Conservation (phyloP, 441 rosid species). For the Raphanus hybrid region DNA sequence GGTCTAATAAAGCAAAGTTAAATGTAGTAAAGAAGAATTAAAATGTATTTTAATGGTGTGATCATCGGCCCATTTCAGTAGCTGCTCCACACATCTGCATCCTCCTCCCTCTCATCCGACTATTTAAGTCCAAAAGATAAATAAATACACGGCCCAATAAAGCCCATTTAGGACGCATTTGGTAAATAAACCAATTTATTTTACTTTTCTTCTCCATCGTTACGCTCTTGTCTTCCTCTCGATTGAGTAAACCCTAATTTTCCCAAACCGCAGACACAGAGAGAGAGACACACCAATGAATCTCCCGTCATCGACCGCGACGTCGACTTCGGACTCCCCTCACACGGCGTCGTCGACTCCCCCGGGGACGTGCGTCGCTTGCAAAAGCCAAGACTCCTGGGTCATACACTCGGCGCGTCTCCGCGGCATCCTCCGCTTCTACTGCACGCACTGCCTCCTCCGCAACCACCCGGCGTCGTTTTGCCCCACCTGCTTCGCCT, state of each 20-base stretch:
- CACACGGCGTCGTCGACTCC: not conserved
- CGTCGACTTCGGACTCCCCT: slow-evolving; percentile 23
- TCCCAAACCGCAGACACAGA: slow-evolving; percentile 11
- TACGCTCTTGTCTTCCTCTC: not conserved
- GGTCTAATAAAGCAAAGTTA: too few species aligned
- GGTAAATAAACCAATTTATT: not conserved
- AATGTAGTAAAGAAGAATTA: too few species aligned
- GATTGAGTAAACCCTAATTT: slow-evolving; percentile 38
- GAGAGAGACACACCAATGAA: slow-evolving; percentile 21
- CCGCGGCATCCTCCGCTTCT: slow-evolving; percentile 57
- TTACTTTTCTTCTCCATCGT: not conserved
- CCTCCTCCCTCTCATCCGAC: too few species aligned
- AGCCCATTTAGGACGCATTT: not conserved
- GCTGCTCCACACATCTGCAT: too few species aligned
- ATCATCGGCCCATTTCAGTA: too few species aligned
- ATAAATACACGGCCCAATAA: not conserved
- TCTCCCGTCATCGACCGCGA: slow-evolving; percentile 30
- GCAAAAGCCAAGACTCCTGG: slow-evolving; percentile 48
- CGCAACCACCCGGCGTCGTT: slow-evolving; percentile 59
- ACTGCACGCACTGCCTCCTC: slow-evolving; percentile 85
- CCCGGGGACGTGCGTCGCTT: slow-evolving; percentile 46
- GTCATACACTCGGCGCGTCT: slow-evolving; percentile 70
- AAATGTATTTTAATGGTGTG: too few species aligned
- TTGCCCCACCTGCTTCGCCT: slow-evolving; percentile 71
- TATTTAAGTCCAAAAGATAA: not conserved